phyloP scores from a whole-genome alignment of 371 early-diverging fungal species.

The Parasitella parasitica region DNA sequence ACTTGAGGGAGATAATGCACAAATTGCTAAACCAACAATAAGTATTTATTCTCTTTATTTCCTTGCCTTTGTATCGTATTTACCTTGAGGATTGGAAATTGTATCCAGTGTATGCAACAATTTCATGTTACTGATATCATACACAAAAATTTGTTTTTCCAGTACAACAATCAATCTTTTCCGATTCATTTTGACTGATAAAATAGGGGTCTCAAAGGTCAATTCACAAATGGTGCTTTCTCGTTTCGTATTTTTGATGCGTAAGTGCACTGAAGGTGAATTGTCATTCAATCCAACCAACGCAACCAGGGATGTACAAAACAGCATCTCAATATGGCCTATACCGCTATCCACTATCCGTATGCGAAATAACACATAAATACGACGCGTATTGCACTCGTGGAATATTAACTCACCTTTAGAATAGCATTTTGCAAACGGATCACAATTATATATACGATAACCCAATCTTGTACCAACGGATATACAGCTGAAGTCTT shows the following conservation, averaged over 20 bases:
- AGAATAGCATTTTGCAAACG: slow-evolving; percentile 84
- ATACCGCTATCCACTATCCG: slow-evolving; percentile 77
- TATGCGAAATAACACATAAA: not conserved
- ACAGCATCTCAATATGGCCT: slow-evolving; percentile 91
- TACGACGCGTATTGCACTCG: not conserved
- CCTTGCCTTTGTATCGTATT: slow-evolving; percentile 61
- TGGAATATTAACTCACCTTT: slow-evolving; percentile 44
- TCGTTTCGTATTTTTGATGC: slow-evolving; percentile 94
- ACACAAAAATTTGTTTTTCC: slow-evolving; percentile 86
- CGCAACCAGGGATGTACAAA: slow-evolving; percentile 85
- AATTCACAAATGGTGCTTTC: slow-evolving; percentile 96
- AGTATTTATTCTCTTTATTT: too few relatives aligned
- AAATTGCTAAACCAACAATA: slow-evolving; percentile 61
- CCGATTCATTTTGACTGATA: slow-evolving; percentile 93
- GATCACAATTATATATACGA: slow-evolving; percentile 93
- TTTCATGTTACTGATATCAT: slow-evolving; percentile 96
- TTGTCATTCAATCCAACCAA: slow-evolving; percentile 77
- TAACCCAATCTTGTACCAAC: slow-evolving; percentile 87
- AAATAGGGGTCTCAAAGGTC: slow-evolving; percentile 84
- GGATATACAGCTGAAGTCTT: slow-evolving; percentile 89
- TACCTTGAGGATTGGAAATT: slow-evolving; percentile 84
- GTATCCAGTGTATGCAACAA: slow-evolving; percentile 93
- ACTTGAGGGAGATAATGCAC: slow-evolving; percentile 88
- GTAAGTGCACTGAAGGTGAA: slow-evolving; percentile 82
- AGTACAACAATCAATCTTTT: slow-evolving; percentile 87